Evolutionary conservation across 225 moss, liverwort and hornwort species (phyloP).

Genomic region (Anthoceros angustus): DNA sequence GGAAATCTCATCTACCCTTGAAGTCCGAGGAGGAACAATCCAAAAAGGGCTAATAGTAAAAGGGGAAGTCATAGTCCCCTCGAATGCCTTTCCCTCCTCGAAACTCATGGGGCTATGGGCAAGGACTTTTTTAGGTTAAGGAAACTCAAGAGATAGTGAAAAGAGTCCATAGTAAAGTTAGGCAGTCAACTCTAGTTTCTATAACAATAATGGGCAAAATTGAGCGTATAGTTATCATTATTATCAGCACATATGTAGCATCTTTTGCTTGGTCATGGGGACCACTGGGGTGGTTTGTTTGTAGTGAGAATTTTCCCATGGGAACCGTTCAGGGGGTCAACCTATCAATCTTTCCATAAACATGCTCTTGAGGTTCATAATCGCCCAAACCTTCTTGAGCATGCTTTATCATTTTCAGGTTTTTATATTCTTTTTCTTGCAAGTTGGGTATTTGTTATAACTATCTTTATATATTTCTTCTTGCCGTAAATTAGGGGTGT

Average conservation of each 20-base stretch:
- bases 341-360: not conserved
- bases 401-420: not conserved
- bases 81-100: too few species aligned
- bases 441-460: slow-evolving; percentile 34
- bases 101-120: too few species aligned
- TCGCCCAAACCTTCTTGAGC: not conserved
- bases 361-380: not conserved
- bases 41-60: too few species aligned
- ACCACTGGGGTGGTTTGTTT: not conserved
- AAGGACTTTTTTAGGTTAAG: too few species aligned
- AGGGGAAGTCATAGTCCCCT: too few species aligned
- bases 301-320: not conserved
- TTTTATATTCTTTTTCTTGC: slow-evolving; percentile 1
- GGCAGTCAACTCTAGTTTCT: slow-evolving; percentile 36
- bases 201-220: slow-evolving; percentile 39
- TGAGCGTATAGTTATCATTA: slow-evolving; percentile 37
- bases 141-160: too few species aligned
- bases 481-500: slow-evolving; percentile 63
- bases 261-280: slow-evolving; percentile 14
- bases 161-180: too few species aligned
- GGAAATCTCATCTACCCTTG: too few species aligned
- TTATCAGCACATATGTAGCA: slow-evolving; percentile 35
- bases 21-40: too few species aligned
- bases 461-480: slow-evolving; percentile 28
- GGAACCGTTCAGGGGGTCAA: not conserved